These are phyloP conservation scores for Scedosporium minutisporum DNA, from an alignment of 2,329 filamentous ascomycete species.

Conservation along the genomic window DNA sequence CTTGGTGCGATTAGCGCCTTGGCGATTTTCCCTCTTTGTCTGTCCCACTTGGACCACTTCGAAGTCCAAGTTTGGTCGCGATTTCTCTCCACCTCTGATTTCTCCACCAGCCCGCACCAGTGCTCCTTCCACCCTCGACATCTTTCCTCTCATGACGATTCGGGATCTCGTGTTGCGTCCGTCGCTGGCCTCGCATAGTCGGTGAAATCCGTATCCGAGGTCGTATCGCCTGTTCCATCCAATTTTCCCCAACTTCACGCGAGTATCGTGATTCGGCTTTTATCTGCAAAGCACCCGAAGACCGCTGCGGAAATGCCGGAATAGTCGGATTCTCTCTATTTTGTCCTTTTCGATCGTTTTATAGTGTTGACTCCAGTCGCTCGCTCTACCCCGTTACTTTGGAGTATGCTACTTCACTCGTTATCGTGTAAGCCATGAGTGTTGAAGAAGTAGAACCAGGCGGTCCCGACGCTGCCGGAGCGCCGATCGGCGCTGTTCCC, in stretches of 20 bases:
- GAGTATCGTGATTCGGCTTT: background rate
- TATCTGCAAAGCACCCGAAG: background rate
- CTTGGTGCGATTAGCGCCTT: background rate
- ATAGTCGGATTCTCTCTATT: background rate
- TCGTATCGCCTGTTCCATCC: background rate
- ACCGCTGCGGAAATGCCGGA: background rate
- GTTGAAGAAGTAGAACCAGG: constrained; percentile 2
- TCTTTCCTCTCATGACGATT: background rate
- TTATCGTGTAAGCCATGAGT: background rate
- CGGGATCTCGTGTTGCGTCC: background rate
- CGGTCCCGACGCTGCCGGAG: background rate
- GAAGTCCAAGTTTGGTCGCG: background rate
- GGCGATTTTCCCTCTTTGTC: background rate
- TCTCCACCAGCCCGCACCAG: background rate
- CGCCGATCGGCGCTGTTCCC: background rate
- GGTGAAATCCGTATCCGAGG: background rate
- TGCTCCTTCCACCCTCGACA: background rate
- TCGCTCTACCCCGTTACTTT: background rate
- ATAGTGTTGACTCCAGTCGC: background rate
- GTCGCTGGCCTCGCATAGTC: background rate
- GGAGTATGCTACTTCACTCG: background rate
- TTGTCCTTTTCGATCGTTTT: background rate
- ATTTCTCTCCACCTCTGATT: background rate
- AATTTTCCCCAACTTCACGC: background rate
- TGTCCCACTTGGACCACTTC: background rate